Conservation (phyloP, 371 early-diverging fungal species). For the Apophysomyces elegans region DNA sequence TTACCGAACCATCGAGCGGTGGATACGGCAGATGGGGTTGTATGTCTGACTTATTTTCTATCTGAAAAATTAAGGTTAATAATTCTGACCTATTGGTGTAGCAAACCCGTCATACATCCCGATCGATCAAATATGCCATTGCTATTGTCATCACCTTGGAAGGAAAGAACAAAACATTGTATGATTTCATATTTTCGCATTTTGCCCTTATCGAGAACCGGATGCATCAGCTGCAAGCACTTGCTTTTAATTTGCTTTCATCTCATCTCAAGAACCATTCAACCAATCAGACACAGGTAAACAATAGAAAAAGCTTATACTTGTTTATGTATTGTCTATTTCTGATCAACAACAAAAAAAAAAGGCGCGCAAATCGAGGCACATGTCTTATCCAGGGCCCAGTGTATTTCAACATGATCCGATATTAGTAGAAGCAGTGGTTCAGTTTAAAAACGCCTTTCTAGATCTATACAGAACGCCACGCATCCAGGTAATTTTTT, state of each 20-base stretch:
- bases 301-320: background rate
- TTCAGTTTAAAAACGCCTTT: constrained; percentile 55
- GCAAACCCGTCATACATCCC: constrained; percentile 43
- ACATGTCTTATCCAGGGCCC: constrained; percentile 39
- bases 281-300: constrained; percentile 9
- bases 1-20: constrained; percentile 44
- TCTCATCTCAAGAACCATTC: constrained; percentile 39
- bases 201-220: constrained; percentile 66
- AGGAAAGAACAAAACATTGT: constrained; percentile 51
- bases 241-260: constrained; percentile 52
- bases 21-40: constrained; percentile 12
- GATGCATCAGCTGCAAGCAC: constrained; percentile 63
- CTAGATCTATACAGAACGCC: constrained; percentile 61
- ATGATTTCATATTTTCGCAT: constrained; percentile 70
- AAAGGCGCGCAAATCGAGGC: constrained; percentile 28
- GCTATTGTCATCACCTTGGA: constrained; percentile 62
- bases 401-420: constrained; percentile 59
- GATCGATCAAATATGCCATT: constrained; percentile 63
- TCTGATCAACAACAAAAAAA: constrained; percentile 2
- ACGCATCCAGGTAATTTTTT: constrained; percentile 58
- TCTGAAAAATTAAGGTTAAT: background rate
- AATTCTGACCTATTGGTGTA: constrained; percentile 18
- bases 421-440: constrained; percentile 49
- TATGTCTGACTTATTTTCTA: constrained; percentile 12
- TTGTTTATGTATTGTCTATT: background rate